phyloP scores from a whole-genome alignment of 2,329 filamentous ascomycete genomes.

The Volutella citrinella region DNA sequence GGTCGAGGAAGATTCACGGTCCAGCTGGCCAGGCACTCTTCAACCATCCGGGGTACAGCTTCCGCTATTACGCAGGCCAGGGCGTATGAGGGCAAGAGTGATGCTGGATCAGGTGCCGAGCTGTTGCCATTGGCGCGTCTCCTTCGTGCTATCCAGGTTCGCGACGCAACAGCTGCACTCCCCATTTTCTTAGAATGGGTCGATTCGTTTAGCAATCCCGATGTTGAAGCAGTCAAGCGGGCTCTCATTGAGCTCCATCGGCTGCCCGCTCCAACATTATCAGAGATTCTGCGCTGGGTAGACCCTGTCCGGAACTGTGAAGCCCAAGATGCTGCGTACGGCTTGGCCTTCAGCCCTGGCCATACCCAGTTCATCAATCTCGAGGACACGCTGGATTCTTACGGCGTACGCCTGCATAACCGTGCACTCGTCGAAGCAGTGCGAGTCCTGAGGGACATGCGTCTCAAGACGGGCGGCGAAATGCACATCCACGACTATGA shows the following conservation, averaged over 20 bases:
- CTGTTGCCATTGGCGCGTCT: constrained; percentile 26
- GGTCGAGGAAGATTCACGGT: constrained; percentile 17
- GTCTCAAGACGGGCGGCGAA: constrained; percentile 23
- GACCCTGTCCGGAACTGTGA: constrained; percentile 52
- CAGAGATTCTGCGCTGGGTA: constrained; percentile 60
- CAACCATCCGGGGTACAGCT: too few species aligned
- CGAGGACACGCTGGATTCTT: constrained; percentile 36
- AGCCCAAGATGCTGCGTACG: constrained; percentile 44
- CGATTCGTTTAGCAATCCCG: constrained; percentile 15
- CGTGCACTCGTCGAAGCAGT: constrained; percentile 33
- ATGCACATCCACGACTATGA: constrained; percentile 42
- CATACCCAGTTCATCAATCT: constrained; percentile 39
- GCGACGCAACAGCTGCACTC: constrained; percentile 20
- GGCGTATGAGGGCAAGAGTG: too few species aligned
- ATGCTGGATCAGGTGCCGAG: too few species aligned
- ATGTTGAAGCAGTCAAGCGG: constrained; percentile 16
- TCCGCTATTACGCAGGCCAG: too few species aligned
- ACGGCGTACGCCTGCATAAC: constrained; percentile 44
- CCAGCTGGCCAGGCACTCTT: too few species aligned
- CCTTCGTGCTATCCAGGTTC: constrained; percentile 30
- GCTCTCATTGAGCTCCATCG: constrained; percentile 29
- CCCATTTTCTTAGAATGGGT: constrained; percentile 28
- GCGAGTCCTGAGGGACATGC: constrained; percentile 31
- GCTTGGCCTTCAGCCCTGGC: constrained; percentile 36
- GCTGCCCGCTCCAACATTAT: constrained; percentile 56